These are phyloP conservation scores for Aspergillus sp. DNA, from an alignment of 2,329 filamentous ascomycete genomes.

Conservation along the genomic window DNA sequence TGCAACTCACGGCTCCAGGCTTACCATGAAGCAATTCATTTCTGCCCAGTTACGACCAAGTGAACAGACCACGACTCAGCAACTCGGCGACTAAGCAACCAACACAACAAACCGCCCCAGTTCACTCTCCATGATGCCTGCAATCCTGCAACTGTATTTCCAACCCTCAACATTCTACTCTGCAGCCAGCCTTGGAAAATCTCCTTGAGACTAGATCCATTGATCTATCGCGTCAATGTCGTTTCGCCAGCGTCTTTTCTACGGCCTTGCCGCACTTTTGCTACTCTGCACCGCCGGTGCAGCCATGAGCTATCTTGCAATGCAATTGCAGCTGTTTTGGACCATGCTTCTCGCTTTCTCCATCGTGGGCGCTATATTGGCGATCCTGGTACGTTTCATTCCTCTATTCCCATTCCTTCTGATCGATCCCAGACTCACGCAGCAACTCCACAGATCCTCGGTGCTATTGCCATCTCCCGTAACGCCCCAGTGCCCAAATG, in stretches of 20 bases:
- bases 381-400: slow-evolving; percentile 5
- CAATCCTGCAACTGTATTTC: background rate
- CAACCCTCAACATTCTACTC: background rate
- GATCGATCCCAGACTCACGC: background rate
- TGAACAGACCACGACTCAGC: background rate
- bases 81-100: background rate
- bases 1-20: background rate
- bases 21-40: background rate
- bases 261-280: background rate
- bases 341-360: background rate
- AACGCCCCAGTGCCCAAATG: slow-evolving; percentile 29
- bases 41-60: background rate
- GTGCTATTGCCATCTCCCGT: slow-evolving; percentile 30
- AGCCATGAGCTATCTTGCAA: background rate
- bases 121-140: background rate
- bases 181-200: background rate
- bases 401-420: background rate
- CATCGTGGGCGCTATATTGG: background rate
- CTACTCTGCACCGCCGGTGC: background rate
- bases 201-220: background rate
- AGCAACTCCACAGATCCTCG: slow-evolving; percentile 21
- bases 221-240: background rate
- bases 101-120: background rate
- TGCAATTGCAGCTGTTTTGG: background rate
- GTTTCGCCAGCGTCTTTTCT: background rate